A percentile compares a stretch with the other conserved stretches of the same genome.
These are phyloP conservation scores for Cryptococcus deneoformans DNA, from an alignment of 1,284 basidiomycete genomes.

Conservation along the genomic window DNA sequence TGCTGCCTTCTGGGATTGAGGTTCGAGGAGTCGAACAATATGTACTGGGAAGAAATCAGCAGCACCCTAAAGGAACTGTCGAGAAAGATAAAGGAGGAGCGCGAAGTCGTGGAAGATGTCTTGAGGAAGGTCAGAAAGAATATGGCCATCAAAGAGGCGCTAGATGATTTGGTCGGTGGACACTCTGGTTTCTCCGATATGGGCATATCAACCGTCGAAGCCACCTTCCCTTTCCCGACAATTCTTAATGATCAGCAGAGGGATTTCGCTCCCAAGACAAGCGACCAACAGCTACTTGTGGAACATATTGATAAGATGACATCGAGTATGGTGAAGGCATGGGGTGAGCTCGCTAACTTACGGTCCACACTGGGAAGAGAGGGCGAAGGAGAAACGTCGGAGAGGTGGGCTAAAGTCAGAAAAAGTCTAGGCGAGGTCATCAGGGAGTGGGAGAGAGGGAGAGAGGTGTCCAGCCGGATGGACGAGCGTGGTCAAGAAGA, in stretches of 20 bases:
- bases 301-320: slow-evolving; percentile 21
- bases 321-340: slow-evolving; percentile 13
- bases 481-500: background rate
- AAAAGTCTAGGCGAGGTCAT: slow-evolving; percentile 21
- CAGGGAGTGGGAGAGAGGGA: slow-evolving; percentile 31
- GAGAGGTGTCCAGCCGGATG: slow-evolving; percentile 12
- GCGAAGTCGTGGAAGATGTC: slow-evolving; percentile 17
- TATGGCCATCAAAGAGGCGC: background rate
- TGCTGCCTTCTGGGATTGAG: slow-evolving; percentile 41
- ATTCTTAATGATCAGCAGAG: background rate
- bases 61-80: slow-evolving; percentile 16
- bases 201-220: background rate
- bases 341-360: slow-evolving; percentile 10
- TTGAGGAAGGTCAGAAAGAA: slow-evolving; percentile 14
- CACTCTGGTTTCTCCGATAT: background rate
- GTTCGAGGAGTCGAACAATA: slow-evolving; percentile 19
- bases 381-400: slow-evolving; percentile 9
- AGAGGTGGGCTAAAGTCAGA: slow-evolving; percentile 22
- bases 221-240: background rate
- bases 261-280: slow-evolving; percentile 26
- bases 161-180: background rate
- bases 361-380: slow-evolving; percentile 3
- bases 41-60: slow-evolving; percentile 33
- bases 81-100: slow-evolving; percentile 17
- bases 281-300: slow-evolving; percentile 14